Evolutionary conservation across 1,284 basidiomycete genomes (phyloP).

Genomic region (Ustilago cynodontis): DNA sequence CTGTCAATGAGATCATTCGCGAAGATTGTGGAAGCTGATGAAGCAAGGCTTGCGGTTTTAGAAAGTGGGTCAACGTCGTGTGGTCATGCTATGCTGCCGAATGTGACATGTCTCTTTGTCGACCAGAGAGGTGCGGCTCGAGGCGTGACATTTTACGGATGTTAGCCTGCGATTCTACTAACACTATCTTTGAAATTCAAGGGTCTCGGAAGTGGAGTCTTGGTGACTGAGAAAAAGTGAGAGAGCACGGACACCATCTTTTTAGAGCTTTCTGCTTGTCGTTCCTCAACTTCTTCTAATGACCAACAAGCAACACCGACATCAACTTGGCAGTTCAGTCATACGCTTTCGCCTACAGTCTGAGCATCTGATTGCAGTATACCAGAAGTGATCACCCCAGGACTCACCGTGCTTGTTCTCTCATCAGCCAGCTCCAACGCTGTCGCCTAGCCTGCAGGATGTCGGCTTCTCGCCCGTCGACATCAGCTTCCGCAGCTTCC

Average conservation of each 20-base stretch:
- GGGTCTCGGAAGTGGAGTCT: slow-evolving; percentile 1
- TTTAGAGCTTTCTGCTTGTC: background rate
- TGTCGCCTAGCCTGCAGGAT: slow-evolving; percentile 5
- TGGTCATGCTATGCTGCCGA: background rate
- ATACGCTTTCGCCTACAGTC: background rate
- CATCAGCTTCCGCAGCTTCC: slow-evolving; percentile 13
- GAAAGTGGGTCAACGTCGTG: slow-evolving; percentile 9
- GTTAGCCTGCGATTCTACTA: no score
- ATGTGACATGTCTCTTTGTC: slow-evolving; percentile 8
- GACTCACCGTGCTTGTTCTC: background rate
- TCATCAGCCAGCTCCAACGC: background rate
- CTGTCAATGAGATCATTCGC: background rate
- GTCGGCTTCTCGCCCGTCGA: slow-evolving; percentile 17
- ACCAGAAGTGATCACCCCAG: background rate
- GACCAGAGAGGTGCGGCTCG: background rate
- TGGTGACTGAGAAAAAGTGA: background rate
- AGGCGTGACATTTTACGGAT: background rate
- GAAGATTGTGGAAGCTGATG: background rate
- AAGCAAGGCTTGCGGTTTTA: background rate
- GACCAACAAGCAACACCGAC: background rate
- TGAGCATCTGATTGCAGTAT: background rate
- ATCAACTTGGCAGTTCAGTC: background rate
- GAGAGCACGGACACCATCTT: slow-evolving; percentile 1
- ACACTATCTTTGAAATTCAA: no score
- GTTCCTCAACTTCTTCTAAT: background rate